Percentiles rank a stretch among this genome's conserved stretches.
Conservation (phyloP, 164 flowering plant genomes). For the Vitis rupestris region DNA sequence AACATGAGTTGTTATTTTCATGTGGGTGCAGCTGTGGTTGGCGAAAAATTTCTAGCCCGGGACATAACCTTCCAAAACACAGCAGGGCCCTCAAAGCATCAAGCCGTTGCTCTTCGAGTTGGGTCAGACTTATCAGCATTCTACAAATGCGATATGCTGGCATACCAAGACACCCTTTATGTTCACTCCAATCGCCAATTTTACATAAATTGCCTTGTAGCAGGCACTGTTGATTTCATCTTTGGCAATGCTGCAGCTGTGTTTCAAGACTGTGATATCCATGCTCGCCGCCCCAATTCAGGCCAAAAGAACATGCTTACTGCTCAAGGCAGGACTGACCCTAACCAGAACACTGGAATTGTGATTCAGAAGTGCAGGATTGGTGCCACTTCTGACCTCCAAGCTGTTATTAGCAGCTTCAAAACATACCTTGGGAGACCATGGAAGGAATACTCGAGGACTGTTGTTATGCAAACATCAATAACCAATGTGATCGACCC, state of each 20-base stretch:
- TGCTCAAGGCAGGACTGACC: slow-evolving; percentile 75
- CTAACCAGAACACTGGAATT: slow-evolving; percentile 82
- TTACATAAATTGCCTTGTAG: slow-evolving; percentile 50
- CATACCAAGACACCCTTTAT: slow-evolving; percentile 88
- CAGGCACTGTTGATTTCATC: slow-evolving; percentile 83
- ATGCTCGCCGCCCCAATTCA: slow-evolving; percentile 58
- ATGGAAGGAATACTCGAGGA: slow-evolving; percentile 77
- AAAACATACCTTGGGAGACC: slow-evolving; percentile 74
- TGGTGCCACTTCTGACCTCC: slow-evolving; percentile 55
- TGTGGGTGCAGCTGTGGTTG: slow-evolving; percentile 63
- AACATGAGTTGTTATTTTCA: background rate
- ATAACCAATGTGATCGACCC: slow-evolving; percentile 56
- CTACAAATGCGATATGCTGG: slow-evolving; percentile 67
- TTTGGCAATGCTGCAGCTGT: slow-evolving; percentile 76
- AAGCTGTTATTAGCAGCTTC: slow-evolving; percentile 37
- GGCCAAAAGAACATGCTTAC: slow-evolving; percentile 76
- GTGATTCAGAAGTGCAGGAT: slow-evolving; percentile 65
- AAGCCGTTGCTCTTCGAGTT: slow-evolving; percentile 84
- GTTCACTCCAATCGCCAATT: slow-evolving; percentile 79
- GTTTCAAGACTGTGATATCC: slow-evolving; percentile 69
- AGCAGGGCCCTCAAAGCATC: slow-evolving; percentile 84
- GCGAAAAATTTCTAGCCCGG: slow-evolving; percentile 60
- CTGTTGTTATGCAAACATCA: slow-evolving; percentile 54
- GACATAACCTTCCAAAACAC: slow-evolving; percentile 82
- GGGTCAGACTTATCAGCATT: slow-evolving; percentile 79